These are phyloP conservation scores for Arthrobotrys sinensis DNA, from an alignment of 2,329 filamentous ascomycete genomes.

Conservation along the genomic window DNA sequence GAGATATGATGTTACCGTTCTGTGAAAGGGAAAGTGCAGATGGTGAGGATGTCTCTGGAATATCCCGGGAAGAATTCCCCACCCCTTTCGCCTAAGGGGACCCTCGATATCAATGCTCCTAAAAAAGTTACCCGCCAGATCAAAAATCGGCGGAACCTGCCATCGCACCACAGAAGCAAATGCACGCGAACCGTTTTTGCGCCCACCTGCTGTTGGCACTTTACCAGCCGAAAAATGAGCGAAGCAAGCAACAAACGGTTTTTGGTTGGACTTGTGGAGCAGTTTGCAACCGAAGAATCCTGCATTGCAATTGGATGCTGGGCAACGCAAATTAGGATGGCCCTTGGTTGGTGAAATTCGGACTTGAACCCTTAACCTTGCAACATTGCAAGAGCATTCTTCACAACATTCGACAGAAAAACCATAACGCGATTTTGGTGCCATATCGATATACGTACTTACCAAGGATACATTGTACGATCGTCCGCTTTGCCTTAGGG, in stretches of 20 bases:
- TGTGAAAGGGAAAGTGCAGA: conserved; percentile 11
- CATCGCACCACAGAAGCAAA: conserved; percentile 50
- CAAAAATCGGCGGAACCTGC: conserved; percentile 39
- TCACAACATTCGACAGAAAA: conserved; percentile 32
- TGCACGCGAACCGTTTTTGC: conserved; percentile 59
- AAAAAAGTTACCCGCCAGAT: conserved; percentile 52
- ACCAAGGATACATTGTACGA: conserved; percentile 39
- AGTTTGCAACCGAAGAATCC: conserved; percentile 28
- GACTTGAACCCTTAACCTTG: conserved; percentile 39
- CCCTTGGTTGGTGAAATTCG: conserved; percentile 32
- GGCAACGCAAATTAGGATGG: conserved; percentile 1
- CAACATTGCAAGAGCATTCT: conserved; percentile 42
- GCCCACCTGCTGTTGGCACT: conserved; percentile 35
- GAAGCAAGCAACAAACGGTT: conserved; percentile 42
- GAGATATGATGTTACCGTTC: conserved; percentile 29
- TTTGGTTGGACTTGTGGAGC: conserved; percentile 30
- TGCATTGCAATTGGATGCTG: conserved; percentile 20
- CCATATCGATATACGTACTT: conserved; percentile 42
- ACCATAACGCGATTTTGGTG: conserved; percentile 56
- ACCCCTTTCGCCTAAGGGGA: conserved; percentile 53
- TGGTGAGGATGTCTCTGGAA: conserved; percentile 22
- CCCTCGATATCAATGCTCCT: conserved; percentile 13
- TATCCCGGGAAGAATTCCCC: conserved; percentile 51
- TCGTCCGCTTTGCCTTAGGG: conserved; percentile 19
- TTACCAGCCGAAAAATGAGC: conserved; percentile 27